Evolutionary conservation across 1,284 basidiomycete genomes (phyloP).

Genomic region (Serendipita sp.): DNA sequence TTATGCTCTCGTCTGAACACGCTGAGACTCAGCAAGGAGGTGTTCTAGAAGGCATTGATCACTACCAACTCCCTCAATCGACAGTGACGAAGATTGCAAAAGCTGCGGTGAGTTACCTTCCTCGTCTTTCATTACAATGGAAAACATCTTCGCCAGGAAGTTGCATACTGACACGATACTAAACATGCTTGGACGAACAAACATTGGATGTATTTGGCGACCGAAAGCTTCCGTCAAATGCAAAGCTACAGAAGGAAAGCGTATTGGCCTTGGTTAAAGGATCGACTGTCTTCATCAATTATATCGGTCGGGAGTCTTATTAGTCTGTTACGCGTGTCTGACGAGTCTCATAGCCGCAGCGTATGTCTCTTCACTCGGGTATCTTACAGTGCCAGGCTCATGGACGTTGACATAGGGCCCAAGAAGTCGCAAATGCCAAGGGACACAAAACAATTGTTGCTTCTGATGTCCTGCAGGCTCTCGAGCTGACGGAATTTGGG

Average conservation of each 20-base stretch:
- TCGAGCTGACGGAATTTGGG: conserved; percentile 67
- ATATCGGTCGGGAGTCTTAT: conserved; percentile 41
- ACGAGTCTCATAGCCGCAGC: conserved; percentile 39
- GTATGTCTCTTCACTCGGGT: conserved; percentile 26
- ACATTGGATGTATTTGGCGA: not conserved
- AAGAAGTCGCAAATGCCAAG: conserved; percentile 71
- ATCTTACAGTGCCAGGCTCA: not conserved
- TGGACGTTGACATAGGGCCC: conserved; percentile 38
- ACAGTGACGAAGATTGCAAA: conserved; percentile 74
- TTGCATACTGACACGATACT: not conserved
- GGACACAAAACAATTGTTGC: conserved; percentile 82
- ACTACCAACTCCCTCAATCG: conserved; percentile 73
- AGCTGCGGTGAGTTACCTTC: conserved; percentile 31
- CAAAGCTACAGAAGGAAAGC: conserved; percentile 78
- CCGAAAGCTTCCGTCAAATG: conserved; percentile 61
- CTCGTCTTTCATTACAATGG: not conserved
- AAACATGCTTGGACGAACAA: conserved; percentile 2
- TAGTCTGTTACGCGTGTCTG: conserved; percentile 4
- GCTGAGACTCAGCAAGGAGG: conserved; percentile 64
- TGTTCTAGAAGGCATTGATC: conserved; percentile 67
- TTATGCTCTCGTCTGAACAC: conserved; percentile 30
- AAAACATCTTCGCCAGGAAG: not conserved
- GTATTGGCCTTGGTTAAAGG: conserved; percentile 69
- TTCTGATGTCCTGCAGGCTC: conserved; percentile 74
- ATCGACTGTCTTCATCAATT: conserved; percentile 85